phyloP scores from a whole-genome alignment of 441 rosid genomes.

The Flueggea neowawraea region DNA sequence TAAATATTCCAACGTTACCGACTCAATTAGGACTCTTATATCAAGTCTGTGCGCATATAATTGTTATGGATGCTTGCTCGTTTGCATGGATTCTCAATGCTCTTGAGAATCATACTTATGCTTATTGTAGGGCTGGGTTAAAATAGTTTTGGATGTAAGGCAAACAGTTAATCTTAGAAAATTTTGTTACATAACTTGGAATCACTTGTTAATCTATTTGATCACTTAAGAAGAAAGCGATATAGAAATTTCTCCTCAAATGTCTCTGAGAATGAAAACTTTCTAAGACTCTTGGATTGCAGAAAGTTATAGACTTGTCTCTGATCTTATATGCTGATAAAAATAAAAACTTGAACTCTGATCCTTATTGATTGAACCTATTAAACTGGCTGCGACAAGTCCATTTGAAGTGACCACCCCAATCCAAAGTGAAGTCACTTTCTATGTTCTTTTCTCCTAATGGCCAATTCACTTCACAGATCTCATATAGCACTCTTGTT shows the following conservation, averaged over 20 bases:
- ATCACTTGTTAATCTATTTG: no score
- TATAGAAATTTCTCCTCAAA: neutral
- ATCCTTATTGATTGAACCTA: neutral
- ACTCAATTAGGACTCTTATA: no score
- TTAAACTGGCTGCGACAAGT: neutral
- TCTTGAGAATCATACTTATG: neutral
- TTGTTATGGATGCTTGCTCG: neutral
- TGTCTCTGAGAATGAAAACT: neutral
- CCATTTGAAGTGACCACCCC: no score
- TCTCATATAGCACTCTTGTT: neutral
- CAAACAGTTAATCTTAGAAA: neutral
- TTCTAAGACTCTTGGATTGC: neutral
- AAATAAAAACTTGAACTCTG: neutral
- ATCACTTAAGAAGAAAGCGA: neutral
- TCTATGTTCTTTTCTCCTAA: no score
- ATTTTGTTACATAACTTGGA: neutral
- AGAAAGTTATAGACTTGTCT: neutral
- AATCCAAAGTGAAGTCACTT: no score
- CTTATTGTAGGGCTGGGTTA: neutral
- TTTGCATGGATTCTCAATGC: slow-evolving; percentile 1
- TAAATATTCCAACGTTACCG: no score
- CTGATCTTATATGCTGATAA: neutral
- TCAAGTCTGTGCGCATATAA: no score
- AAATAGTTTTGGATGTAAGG: no score
- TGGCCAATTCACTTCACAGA: neutral